Conservation (phyloP, 2,329 filamentous ascomycete species). For the Fusarium longipes region DNA sequence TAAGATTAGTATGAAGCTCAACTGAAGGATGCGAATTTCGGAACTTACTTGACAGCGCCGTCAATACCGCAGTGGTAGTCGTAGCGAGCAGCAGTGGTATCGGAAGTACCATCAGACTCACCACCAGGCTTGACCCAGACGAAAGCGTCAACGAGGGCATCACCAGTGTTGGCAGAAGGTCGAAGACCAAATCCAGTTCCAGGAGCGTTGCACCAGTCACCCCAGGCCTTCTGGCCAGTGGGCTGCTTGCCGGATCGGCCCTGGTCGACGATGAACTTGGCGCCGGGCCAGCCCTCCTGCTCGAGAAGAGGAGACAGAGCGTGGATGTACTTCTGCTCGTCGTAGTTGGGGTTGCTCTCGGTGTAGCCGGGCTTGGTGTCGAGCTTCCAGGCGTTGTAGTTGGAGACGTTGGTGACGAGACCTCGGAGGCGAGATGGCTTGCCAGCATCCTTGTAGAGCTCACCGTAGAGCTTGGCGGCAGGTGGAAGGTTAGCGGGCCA, state of each 20-base stretch:
- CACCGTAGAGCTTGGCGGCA: constrained; percentile 59
- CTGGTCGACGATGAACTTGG: constrained; percentile 62
- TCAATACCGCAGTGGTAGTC: constrained; percentile 60
- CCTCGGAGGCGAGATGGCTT: constrained; percentile 63
- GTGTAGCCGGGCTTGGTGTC: constrained; percentile 59
- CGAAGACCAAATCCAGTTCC: constrained; percentile 73
- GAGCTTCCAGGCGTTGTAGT: constrained; percentile 65
- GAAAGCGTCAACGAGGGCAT: constrained; percentile 70
- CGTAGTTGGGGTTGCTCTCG: constrained; percentile 60
- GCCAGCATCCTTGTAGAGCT: constrained; percentile 62
- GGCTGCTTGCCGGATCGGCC: constrained; percentile 69
- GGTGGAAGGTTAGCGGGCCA: constrained; percentile 65
- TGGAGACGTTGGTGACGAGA: constrained; percentile 68
- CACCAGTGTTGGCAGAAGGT: constrained; percentile 71
- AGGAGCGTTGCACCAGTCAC: constrained; percentile 75
- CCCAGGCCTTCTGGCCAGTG: constrained; percentile 70
- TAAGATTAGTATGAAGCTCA: constrained; percentile 41
- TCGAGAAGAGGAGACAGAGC: constrained; percentile 74
- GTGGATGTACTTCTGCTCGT: constrained; percentile 66
- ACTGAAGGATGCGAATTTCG: rapidly evolving
- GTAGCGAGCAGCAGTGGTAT: constrained; percentile 57
- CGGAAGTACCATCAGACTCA: constrained; percentile 64
- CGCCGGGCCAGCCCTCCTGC: constrained; percentile 55
- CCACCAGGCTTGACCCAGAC: constrained; percentile 78
- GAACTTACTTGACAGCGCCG: constrained; percentile 58